Evolutionary conservation across 2,329 filamentous ascomycete species (phyloP).

Genomic region (Arthrinium puccinioides): DNA sequence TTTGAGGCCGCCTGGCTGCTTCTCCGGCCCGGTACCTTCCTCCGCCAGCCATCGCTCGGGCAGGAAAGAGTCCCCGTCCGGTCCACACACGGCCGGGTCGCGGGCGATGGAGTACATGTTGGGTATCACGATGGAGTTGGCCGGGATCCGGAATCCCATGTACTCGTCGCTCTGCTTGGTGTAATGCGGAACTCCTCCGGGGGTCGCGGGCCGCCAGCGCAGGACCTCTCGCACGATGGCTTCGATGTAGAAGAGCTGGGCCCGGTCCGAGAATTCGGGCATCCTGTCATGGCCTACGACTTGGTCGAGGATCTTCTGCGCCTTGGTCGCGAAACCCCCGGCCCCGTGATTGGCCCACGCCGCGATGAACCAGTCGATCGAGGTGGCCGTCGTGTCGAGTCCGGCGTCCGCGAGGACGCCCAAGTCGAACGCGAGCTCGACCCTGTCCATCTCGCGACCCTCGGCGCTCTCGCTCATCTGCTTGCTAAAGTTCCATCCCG

Average conservation of each 20-base stretch:
- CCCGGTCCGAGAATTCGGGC: slow-evolving; percentile 29
- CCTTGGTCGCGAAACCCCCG: slow-evolving; percentile 21
- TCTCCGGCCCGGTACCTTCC: background rate
- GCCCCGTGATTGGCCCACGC: slow-evolving; percentile 18
- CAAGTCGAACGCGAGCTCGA: slow-evolving; percentile 25
- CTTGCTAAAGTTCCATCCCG: slow-evolving; percentile 24
- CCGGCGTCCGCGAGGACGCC: slow-evolving; percentile 21
- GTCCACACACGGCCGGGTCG: slow-evolving; percentile 33
- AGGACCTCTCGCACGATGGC: slow-evolving; percentile 34
- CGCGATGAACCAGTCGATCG: slow-evolving; percentile 23
- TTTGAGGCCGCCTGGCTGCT: slow-evolving; percentile 10
- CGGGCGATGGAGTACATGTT: slow-evolving; percentile 32
- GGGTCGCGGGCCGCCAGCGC: slow-evolving; percentile 34
- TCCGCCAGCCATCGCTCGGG: slow-evolving; percentile 24
- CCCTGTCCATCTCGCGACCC: slow-evolving; percentile 13
- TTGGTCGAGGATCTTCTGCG: slow-evolving; percentile 31
- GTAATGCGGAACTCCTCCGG: slow-evolving; percentile 30
- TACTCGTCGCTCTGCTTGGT: slow-evolving; percentile 26
- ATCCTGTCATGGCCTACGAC: slow-evolving; percentile 31
- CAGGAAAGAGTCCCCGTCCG: slow-evolving; percentile 18
- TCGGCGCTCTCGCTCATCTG: slow-evolving; percentile 13
- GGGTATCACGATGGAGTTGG: slow-evolving; percentile 32
- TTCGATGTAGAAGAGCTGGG: slow-evolving; percentile 32
- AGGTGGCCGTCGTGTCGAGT: slow-evolving; percentile 22
- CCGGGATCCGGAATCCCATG: slow-evolving; percentile 28